phyloP scores from a whole-genome alignment of 352 stramenopile species.

The Globisporangium heterothallicum region DNA sequence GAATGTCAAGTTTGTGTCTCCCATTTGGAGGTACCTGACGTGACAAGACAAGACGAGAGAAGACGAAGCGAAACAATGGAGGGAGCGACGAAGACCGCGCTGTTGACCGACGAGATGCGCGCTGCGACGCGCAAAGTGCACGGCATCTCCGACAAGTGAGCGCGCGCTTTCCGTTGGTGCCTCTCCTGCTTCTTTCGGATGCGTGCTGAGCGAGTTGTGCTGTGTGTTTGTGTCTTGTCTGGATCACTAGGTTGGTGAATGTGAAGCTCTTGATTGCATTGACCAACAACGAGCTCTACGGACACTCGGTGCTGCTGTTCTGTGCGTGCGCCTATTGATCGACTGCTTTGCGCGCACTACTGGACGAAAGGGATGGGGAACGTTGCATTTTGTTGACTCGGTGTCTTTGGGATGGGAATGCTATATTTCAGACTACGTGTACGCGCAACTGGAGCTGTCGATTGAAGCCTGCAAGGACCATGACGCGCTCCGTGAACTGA shows the following conservation, averaged over 20 bases:
- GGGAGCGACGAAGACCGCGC: slow-evolving; percentile 5
- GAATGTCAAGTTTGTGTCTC: not conserved
- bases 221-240: not conserved
- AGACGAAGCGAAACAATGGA: slow-evolving; percentile 5
- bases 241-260: slow-evolving; percentile 45
- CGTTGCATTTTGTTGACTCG: not conserved
- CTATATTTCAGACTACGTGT: slow-evolving; percentile 47
- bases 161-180: not conserved
- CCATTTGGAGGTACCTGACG: not conserved
- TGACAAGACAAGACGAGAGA: slow-evolving; percentile 14
- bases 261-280: slow-evolving; percentile 62
- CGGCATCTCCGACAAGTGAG: slow-evolving; percentile 50
- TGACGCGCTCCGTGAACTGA: slow-evolving; percentile 30
- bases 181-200: not conserved
- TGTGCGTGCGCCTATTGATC: slow-evolving; percentile 33
- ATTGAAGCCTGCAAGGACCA: slow-evolving; percentile 43
- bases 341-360: not conserved
- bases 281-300: slow-evolving; percentile 61
- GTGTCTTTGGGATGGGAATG: not conserved
- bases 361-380: too few species aligned
- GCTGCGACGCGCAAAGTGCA: slow-evolving; percentile 42
- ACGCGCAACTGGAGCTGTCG: slow-evolving; percentile 50
- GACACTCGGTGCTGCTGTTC: slow-evolving; percentile 58
- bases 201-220: not conserved
- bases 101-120: slow-evolving; percentile 45